Evolutionary conservation across 768 basidiomycete species (phyloP).

Genomic region (Lactarius hatsudake): DNA sequence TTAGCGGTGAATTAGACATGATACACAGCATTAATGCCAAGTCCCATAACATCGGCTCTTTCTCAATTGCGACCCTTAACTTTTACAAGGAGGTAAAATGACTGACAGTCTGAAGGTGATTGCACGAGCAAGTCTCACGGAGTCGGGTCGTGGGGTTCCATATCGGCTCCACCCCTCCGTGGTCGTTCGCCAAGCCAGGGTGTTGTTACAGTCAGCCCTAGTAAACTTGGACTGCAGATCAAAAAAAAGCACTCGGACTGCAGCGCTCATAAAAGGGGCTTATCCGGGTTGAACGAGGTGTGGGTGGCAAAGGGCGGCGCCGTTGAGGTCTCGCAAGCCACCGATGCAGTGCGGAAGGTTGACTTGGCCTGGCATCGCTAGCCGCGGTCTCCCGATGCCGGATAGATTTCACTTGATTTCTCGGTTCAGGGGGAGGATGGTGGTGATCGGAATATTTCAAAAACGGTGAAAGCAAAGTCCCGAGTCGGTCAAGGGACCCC

Average conservation of each 20-base stretch:
- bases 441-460: background rate
- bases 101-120: background rate
- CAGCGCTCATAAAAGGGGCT: background rate
- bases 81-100: background rate
- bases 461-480: background rate
- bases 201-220: background rate
- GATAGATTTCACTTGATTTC: background rate
- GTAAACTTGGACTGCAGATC: no score
- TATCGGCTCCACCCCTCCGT: background rate
- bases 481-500: background rate
- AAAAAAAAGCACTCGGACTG: background rate
- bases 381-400: background rate
- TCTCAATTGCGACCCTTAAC: background rate
- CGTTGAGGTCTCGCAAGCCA: background rate
- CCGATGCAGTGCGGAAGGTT: no score
- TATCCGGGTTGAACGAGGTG: background rate
- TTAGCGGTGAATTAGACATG: slow-evolving; percentile 17
- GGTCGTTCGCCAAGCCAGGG: slow-evolving; percentile 1
- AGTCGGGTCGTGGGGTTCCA: background rate
- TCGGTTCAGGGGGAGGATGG: background rate
- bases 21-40: slow-evolving; percentile 12
- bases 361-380: no score
- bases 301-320: background rate
- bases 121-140: no score
- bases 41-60: no score